Evolutionary conservation across 768 basidiomycete genomes (phyloP).

Genomic region (Auriscalpium microsporum): DNA sequence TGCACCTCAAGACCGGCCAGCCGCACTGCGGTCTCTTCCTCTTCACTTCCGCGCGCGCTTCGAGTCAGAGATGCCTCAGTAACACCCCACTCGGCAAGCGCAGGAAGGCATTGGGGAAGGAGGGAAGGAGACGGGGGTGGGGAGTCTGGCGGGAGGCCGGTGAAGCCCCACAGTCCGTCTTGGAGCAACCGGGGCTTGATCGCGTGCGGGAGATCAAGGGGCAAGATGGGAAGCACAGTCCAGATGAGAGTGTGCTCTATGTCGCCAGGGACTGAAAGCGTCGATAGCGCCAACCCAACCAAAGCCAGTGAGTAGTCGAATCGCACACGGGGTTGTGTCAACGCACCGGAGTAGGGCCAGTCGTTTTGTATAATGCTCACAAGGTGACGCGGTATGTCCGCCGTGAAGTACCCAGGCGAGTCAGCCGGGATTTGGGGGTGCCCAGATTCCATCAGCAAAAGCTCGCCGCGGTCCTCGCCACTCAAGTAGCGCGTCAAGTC

Average conservation of each 20-base stretch:
- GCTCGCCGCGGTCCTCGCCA: background rate
- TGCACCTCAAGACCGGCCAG: constrained; percentile 51
- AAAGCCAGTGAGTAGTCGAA: background rate
- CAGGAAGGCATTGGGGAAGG: constrained; percentile 48
- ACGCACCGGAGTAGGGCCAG: constrained; percentile 78
- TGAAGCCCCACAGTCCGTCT: constrained; percentile 81
- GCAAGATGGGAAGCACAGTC: constrained; percentile 67
- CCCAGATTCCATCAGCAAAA: constrained; percentile 1
- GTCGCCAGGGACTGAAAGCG: constrained; percentile 49
- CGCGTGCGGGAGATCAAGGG: constrained; percentile 41
- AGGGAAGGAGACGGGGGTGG: constrained; percentile 53
- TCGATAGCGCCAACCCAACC: background rate
- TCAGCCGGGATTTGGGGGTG: constrained; percentile 27
- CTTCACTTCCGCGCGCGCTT: constrained; percentile 40
- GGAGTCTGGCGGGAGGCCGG: constrained; percentile 37
- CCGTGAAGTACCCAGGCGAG: constrained; percentile 55
- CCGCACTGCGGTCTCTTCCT: constrained; percentile 43
- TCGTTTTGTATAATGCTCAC: constrained; percentile 74
- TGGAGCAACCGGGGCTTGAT: constrained; percentile 53
- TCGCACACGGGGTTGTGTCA: background rate
- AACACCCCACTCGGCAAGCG: constrained; percentile 62
- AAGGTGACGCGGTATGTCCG: constrained; percentile 46
- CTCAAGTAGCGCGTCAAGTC: constrained; percentile 18
- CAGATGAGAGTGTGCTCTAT: constrained; percentile 73
- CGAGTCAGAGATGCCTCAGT: constrained; percentile 53